phyloP scores from a whole-genome alignment of 2,329 filamentous ascomycete genomes.

The Bipolaris oryzae region DNA sequence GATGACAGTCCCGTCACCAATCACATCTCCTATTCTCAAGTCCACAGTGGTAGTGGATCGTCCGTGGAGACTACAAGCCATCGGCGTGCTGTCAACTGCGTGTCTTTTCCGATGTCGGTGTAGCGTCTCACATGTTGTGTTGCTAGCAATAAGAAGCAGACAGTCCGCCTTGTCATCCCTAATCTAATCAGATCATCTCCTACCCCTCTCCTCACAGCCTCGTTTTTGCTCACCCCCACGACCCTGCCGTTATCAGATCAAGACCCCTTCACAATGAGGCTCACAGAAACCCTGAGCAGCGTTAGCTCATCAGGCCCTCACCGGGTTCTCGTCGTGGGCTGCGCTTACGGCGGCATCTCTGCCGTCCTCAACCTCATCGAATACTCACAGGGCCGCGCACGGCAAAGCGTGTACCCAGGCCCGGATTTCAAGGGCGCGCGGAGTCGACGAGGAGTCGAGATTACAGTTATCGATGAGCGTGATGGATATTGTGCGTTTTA shows the following conservation, averaged over 20 bases:
- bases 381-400: slow-evolving; percentile 62
- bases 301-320: slow-evolving; percentile 42
- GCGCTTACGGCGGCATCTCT: slow-evolving; percentile 74
- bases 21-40: not conserved
- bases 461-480: slow-evolving; percentile 78
- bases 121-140: not conserved
- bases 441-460: slow-evolving; percentile 64
- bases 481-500: slow-evolving; percentile 75
- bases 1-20: not conserved
- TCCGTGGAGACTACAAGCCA: not conserved
- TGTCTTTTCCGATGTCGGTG: slow-evolving; percentile 23
- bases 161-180: not conserved
- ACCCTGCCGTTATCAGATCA: slow-evolving; percentile 20
- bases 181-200: slow-evolving; percentile 49
- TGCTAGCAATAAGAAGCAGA: slow-evolving; percentile 15
- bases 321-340: slow-evolving; percentile 68
- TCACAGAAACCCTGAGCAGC: slow-evolving; percentile 34
- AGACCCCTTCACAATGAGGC: slow-evolving; percentile 34
- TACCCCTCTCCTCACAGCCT: slow-evolving; percentile 4
- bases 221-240: slow-evolving; percentile 3
- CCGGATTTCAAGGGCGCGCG: slow-evolving; percentile 45
- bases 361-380: slow-evolving; percentile 71
- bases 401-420: slow-evolving; percentile 52
- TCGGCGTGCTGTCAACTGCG: not conserved
- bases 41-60: slow-evolving; percentile 11